Conservation (phyloP, 148 eudicot genomes). For the Limonium bicolor region DNA sequence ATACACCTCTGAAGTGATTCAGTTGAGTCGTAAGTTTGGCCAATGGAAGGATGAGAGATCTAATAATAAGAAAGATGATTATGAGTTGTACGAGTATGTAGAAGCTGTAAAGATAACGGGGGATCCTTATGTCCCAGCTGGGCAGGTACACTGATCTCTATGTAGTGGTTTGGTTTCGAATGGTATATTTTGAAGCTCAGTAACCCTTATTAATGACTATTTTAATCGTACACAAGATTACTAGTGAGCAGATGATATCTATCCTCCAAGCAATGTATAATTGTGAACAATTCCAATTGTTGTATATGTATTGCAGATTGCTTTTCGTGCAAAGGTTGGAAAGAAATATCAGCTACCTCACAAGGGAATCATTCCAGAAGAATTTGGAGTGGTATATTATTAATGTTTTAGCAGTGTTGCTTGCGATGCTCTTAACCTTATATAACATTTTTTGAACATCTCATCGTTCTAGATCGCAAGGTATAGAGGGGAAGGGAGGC, state of each 20-base stretch:
- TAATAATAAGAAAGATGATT: slow-evolving; percentile 26
- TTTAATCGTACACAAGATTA: too few species aligned
- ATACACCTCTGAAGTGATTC: slow-evolving; percentile 72
- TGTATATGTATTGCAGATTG: slow-evolving; percentile 61
- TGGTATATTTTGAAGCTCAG: too few species aligned
- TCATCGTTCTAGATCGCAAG: slow-evolving; percentile 61
- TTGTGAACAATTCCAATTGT: too few species aligned
- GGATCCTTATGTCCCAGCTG: slow-evolving; percentile 95
- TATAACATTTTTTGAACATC: not conserved
- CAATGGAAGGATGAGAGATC: slow-evolving; percentile 75
- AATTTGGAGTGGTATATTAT: slow-evolving; percentile 81
- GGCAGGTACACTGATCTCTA: slow-evolving; percentile 41
- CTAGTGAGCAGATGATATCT: too few species aligned
- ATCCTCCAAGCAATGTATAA: too few species aligned
- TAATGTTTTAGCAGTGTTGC: too few species aligned
- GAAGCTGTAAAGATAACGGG: slow-evolving; percentile 96
- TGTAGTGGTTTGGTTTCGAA: too few species aligned
- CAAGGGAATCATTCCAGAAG: slow-evolving; percentile 93
- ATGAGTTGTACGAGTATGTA: slow-evolving; percentile 91
- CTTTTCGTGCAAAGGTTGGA: slow-evolving; percentile 97
- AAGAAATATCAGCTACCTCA: slow-evolving; percentile 89
- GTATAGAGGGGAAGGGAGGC: slow-evolving; percentile 93
- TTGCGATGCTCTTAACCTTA: too few species aligned
- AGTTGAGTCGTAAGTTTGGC: slow-evolving; percentile 77
- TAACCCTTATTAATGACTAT: too few species aligned